Evolutionary conservation across 352 stramenopile species (phyloP), one percentile per base, ranked within the genome.

Genomic region (Globisporangium paddicum): DNA sequence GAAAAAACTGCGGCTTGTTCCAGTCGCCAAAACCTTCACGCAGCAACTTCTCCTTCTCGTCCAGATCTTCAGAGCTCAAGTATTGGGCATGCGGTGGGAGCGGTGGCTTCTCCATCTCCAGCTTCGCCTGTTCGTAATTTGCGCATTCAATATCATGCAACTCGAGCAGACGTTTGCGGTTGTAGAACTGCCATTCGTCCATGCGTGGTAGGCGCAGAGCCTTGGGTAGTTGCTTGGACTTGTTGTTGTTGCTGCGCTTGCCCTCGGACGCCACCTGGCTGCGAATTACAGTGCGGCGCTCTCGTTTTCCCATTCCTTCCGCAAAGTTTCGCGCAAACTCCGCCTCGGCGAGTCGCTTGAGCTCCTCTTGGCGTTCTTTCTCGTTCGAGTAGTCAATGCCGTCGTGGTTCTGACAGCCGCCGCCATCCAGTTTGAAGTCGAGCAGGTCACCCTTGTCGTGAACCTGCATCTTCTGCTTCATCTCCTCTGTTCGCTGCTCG

Each of bases 301-400:
- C 86, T 4, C 86, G 76, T 55, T 95, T 95, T 28, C 86, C 86
- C 69, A 92, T 93, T 1, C 86, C 84, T 46, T 90, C 82, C 1
- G 83, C 84, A 58, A 95, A 68, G 5, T 82, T 88, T 26, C 74
- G 69, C 1, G 86, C 86, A 58, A 95, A 82, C 60, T 95, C 86
- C 32, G 83, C 82, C 42, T 95, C 86, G 0, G 84, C 84, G 9
- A 95, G 73, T 34, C 86, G 76, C 72, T 93, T 93, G 6, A 95
- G 61, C 34, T 95, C 86, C 34, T 95, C 83, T 53, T 93, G 79
- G 2, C 89, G 76, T 48, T 93, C 86, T 42, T 91, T 93, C 50
- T 95, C 85, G n/a, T 91, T 95, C n/a, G 91, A 98, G 67, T 98
- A 98, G 59, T 98, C 93, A 37, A 98, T 86, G 25, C 93, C 96